These are phyloP conservation scores for Penicillium cataractarum DNA, from an alignment of 495 filamentous ascomycete species.

Conservation along the genomic window DNA sequence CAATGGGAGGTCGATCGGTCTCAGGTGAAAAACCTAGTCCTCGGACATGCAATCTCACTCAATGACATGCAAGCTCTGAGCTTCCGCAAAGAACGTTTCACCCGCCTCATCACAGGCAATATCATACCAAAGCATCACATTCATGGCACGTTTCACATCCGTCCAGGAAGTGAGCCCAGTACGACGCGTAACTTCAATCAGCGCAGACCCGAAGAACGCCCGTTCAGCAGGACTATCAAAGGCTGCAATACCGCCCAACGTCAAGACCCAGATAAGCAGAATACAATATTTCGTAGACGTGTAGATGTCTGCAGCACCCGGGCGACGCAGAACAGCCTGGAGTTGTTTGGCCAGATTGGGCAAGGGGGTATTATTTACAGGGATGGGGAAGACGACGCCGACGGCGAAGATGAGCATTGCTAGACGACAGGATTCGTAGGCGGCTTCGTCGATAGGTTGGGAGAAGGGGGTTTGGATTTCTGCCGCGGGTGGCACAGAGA, in stretches of 20 bases:
- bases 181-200: slow-evolving; percentile 23
- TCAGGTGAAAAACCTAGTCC: not conserved
- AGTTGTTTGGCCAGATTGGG: slow-evolving; percentile 30
- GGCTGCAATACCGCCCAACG: slow-evolving; percentile 43
- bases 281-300: slow-evolving; percentile 23
- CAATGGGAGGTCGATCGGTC: not conserved
- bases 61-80: slow-evolving; percentile 1
- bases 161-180: slow-evolving; percentile 31
- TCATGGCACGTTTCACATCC: slow-evolving; percentile 26
- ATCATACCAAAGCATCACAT: slow-evolving; percentile 41
- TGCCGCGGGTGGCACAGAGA: slow-evolving; percentile 33
- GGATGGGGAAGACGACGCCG: slow-evolving; percentile 47
- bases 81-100: slow-evolving; percentile 34
- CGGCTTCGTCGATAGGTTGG: slow-evolving; percentile 24
- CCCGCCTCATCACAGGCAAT: slow-evolving; percentile 39
- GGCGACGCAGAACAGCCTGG: slow-evolving; percentile 21
- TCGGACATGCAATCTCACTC: not conserved
- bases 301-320: slow-evolving; percentile 27
- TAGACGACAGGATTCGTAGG: slow-evolving; percentile 46
- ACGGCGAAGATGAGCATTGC: slow-evolving; percentile 39
- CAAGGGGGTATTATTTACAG: slow-evolving; percentile 40
- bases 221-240: slow-evolving; percentile 25
- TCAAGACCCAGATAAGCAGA: slow-evolving; percentile 40
- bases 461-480: slow-evolving; percentile 22
- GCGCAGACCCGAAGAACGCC: slow-evolving; percentile 34